Conservation (phyloP, 2,329 filamentous ascomycete genomes). For the Dryadomyces quercivorus region DNA sequence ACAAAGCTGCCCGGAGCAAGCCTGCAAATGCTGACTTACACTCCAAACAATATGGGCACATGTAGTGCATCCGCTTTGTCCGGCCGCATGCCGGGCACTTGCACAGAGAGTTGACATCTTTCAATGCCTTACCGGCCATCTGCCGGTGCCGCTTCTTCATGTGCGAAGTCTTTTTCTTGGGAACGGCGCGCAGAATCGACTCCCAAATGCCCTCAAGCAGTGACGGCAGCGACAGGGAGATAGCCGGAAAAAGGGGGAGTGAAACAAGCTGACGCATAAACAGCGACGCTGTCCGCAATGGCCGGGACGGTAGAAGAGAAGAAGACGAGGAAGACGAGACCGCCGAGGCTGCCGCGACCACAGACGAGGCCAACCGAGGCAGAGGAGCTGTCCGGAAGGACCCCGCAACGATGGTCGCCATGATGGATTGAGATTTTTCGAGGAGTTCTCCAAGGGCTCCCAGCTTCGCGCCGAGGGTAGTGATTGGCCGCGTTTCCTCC, state of each 20-base stretch:
- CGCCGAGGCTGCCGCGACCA: not conserved
- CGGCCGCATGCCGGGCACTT: conserved; percentile 83
- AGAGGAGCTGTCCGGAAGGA: conserved; percentile 8
- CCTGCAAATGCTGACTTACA: conserved; percentile 1
- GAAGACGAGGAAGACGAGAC: not conserved
- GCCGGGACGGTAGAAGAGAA: conserved; percentile 3
- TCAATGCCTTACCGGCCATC: conserved; percentile 88
- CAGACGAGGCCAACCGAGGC: conserved; percentile 5
- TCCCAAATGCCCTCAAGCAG: conserved; percentile 76
- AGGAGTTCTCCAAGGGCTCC: too few relatives aligned
- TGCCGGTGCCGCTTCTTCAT: conserved; percentile 88
- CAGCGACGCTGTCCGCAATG: conserved; percentile 24
- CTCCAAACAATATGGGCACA: conserved; percentile 65
- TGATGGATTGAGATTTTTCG: not conserved
- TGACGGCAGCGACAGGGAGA: conserved; percentile 48
- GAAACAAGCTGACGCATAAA: conserved; percentile 31
- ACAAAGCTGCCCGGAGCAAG: too few relatives aligned
- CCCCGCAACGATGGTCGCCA: conserved; percentile 1
- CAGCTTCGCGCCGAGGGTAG: not conserved
- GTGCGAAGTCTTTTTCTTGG: conserved; percentile 98
- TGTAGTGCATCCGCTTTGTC: conserved; percentile 73
- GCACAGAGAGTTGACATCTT: conserved; percentile 80
- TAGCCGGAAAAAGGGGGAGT: conserved; percentile 24
- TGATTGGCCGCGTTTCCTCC: not conserved
- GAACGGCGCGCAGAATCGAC: conserved; percentile 78